These are phyloP conservation scores for Cystobasidium tubakii DNA, from an alignment of 768 basidiomycete species.

Conservation along the genomic window DNA sequence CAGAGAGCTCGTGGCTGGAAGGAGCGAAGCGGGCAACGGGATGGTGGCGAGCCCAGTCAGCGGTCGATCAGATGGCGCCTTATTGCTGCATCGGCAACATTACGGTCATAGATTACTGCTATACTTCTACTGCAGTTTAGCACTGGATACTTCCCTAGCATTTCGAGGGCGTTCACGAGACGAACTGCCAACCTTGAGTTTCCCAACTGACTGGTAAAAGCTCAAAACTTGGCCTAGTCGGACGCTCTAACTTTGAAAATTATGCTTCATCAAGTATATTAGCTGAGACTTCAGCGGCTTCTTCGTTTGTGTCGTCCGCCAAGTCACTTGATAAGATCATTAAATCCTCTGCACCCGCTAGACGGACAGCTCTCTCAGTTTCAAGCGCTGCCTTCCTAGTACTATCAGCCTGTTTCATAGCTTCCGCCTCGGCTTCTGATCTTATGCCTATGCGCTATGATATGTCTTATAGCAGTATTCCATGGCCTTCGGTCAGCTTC, in stretches of 20 bases:
- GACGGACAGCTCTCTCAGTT: background rate
- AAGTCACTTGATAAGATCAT: background rate
- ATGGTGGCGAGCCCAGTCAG: no score
- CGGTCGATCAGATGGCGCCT: background rate
- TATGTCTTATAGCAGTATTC: no score
- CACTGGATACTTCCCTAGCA: no score
- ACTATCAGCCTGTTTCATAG: constrained; percentile 6
- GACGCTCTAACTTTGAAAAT: no score
- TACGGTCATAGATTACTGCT: background rate
- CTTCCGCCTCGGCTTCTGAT: constrained; percentile 5
- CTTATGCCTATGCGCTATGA: no score
- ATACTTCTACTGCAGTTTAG: background rate
- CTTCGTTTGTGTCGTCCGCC: background rate
- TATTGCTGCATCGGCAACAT: background rate
- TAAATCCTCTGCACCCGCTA: background rate
- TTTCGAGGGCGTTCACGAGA: no score
- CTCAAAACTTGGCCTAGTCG: no score
- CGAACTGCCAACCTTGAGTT: no score
- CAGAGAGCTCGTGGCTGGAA: no score
- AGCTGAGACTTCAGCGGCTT: constrained; percentile 2
- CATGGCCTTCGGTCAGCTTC: no score
- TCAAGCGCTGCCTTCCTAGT: constrained; percentile 8
- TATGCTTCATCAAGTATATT: background rate
- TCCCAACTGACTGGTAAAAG: no score
- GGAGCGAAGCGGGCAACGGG: no score